Base-by-base conservation (phyloP, 192 early-diverging fungal genomes). In the Linnemannia hyalina region DNA sequence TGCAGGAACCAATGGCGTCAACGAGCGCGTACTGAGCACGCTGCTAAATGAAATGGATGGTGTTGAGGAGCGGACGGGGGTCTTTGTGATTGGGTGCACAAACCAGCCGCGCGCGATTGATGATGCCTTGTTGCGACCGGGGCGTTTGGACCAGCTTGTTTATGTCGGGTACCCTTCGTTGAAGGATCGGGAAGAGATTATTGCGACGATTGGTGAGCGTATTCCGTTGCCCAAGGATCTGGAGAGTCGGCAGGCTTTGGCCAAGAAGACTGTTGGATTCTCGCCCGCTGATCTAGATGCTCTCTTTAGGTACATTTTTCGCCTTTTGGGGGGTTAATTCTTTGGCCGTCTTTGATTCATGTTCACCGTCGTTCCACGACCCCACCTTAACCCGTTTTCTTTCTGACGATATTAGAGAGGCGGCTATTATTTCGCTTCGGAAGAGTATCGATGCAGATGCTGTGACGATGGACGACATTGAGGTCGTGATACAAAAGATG, bases 21-120 rank as follows among this genome's bases (percentile, higher is more conserved):
- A 95, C 82, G 96, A 98, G 80, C 93, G 97, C 23, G 93, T 99
- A 2, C 90, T 99, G 16, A 98, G 96, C 70, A 97, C 97, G 13
- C 84, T 99, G 13, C 91, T 99, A 55, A 99, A 99, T 81, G 99
- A 99, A 88, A 98, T 99, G 95, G 99, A 99, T 85, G 99, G 99
- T 44, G 95, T 99, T 22, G 96, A 98, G 77, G 92, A 90, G 26
- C 93, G 95, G 36, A 92, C 93, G 22, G 93, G 93, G 1, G 97
- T 99, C 5, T 89, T 99, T 57, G 94, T 98, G 3, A 92, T 99
- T 41, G 97, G 98, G 72, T 92, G 98, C 92, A 99, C 98, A 0
- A 99, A 98, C 82, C 89, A 95, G 65, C 95, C 97, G 0, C 91
- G 95, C 68, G 91, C 93, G 74, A 94, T 99, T 65, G 98, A 99